A percentile compares a stretch with the other conserved stretches of the same genome.
Conservation (phyloP, 2,329 filamentous ascomycete species). For the Aspergillus japonicus region DNA sequence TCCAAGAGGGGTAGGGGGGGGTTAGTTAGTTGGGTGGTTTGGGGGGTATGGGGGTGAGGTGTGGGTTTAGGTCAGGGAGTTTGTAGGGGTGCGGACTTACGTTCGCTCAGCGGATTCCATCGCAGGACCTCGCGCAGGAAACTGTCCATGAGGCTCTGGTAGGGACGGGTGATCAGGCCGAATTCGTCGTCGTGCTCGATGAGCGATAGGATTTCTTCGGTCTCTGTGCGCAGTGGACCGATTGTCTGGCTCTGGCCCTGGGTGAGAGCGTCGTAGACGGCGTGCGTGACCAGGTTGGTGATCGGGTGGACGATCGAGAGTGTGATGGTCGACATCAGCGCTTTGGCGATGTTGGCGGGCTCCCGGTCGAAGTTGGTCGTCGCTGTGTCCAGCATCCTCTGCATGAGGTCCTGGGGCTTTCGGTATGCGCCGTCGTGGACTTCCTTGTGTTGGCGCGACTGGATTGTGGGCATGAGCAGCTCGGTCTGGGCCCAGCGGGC, state of each 20-base stretch:
- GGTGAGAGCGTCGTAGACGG: conserved; percentile 15
- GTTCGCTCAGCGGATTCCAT: conserved; percentile 28
- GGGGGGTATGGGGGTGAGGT: not conserved
- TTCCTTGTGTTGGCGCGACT: conserved; percentile 27
- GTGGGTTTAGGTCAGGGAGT: no score
- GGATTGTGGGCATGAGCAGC: conserved; percentile 37
- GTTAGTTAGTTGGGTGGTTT: not conserved
- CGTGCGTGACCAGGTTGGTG: conserved; percentile 9
- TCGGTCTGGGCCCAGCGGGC: conserved; percentile 30
- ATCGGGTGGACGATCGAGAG: conserved; percentile 31
- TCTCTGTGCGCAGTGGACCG: conserved; percentile 53
- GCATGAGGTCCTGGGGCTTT: conserved; percentile 33
- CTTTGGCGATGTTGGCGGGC: conserved; percentile 25
- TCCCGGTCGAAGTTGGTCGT: conserved; percentile 23
- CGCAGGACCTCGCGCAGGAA: conserved; percentile 33
- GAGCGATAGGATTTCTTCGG: conserved; percentile 27
- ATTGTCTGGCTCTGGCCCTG: conserved; percentile 40
- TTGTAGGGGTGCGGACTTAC: conserved; percentile 14
- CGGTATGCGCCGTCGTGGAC: conserved; percentile 15
- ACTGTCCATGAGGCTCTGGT: conserved; percentile 27
- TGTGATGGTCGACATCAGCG: conserved; percentile 27
- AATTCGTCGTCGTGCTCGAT: conserved; percentile 25
- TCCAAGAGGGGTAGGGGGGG: not conserved
- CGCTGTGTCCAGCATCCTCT: conserved; percentile 34
- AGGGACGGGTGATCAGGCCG: conserved; percentile 20